Conservation (phyloP, 768 basidiomycete genomes). For the Leucogyrophana mollusca region DNA sequence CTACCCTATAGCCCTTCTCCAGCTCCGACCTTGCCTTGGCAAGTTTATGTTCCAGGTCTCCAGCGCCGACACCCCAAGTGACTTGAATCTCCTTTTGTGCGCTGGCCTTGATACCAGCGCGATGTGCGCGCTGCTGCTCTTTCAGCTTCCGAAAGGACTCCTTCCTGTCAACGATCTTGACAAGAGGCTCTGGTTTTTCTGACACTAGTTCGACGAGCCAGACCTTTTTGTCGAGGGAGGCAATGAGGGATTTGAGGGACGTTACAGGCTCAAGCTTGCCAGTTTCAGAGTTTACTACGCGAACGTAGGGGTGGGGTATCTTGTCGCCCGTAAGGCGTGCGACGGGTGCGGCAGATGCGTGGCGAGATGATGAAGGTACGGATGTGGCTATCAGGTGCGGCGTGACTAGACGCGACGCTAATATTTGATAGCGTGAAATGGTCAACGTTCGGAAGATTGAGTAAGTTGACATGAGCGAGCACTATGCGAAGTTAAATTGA, state of each 20-base stretch:
- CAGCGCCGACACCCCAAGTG: constrained; percentile 59
- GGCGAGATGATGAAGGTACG: neutral
- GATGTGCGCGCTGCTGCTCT: constrained; percentile 33
- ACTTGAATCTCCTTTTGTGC: constrained; percentile 69
- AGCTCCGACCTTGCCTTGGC: constrained; percentile 56
- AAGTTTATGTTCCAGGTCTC: constrained; percentile 68
- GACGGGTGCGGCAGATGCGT: constrained; percentile 10
- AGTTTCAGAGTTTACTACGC: constrained; percentile 47
- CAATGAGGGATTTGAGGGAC: constrained; percentile 43
- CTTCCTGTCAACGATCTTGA: constrained; percentile 53
- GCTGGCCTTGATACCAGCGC: constrained; percentile 25
- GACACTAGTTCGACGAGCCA: constrained; percentile 57
- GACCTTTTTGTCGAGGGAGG: constrained; percentile 37
- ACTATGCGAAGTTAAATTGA: too few species aligned
- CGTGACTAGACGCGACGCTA: too few species aligned
- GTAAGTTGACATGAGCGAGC: too few species aligned
- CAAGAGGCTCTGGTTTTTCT: constrained; percentile 51
- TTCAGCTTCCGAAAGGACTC: constrained; percentile 38
- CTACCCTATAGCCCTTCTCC: constrained; percentile 56
- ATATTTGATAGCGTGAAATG: too few species aligned
- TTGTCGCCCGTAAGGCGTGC: constrained; percentile 30
- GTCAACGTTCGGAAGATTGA: too few species aligned
- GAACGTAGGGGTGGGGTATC: constrained; percentile 43
- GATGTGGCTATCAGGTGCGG: neutral
- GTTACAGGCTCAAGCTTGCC: constrained; percentile 34